A percentile compares a stretch with the other conserved stretches of the same genome.
These are phyloP conservation scores for Trichoderma parareesei DNA, from an alignment of 495 filamentous ascomycete genomes.

Conservation along the genomic window DNA sequence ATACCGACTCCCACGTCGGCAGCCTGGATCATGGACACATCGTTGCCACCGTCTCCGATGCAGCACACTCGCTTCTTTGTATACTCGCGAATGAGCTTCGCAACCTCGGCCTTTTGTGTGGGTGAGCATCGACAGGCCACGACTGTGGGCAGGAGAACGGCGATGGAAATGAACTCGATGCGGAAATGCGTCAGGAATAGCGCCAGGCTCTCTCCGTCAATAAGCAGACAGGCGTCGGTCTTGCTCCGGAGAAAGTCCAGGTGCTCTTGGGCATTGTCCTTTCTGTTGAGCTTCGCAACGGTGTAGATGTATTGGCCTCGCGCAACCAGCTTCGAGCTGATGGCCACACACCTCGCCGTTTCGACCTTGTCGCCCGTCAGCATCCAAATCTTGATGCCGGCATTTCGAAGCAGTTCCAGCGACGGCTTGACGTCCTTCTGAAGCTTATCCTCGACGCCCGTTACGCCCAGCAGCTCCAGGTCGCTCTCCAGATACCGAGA, in stretches of 20 bases:
- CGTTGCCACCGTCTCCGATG: constrained; percentile 96
- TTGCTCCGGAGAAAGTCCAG: constrained; percentile 84
- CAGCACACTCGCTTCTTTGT: constrained; percentile 93
- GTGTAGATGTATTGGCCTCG: constrained; percentile 95
- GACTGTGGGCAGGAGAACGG: constrained; percentile 82
- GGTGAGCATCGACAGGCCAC: constrained; percentile 96
- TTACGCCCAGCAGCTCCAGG: constrained; percentile 88
- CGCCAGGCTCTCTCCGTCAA: constrained; percentile 84
- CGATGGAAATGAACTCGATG: constrained; percentile 76
- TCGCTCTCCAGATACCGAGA: constrained; percentile 77
- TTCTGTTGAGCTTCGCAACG: constrained; percentile 70
- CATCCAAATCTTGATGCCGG: constrained; percentile 99
- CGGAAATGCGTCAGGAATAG: constrained; percentile 77
- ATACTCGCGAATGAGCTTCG: constrained; percentile 79
- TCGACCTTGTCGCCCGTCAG: constrained; percentile 98
- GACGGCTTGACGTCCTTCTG: constrained; percentile 93
- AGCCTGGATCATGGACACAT: constrained; percentile 98
- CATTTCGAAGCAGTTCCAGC: constrained; percentile 89
- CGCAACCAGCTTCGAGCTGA: constrained; percentile 89
- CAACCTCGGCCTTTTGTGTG: constrained; percentile 93
- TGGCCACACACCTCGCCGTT: constrained; percentile 92
- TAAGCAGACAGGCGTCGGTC: constrained; percentile 79
- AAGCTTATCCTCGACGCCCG: constrained; percentile 94
- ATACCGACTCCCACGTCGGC: constrained; percentile 97
- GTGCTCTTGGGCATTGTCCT: constrained; percentile 72